phyloP scores from a whole-genome alignment of 345 rosid genomes.

The Sonneratia caseolaris region DNA sequence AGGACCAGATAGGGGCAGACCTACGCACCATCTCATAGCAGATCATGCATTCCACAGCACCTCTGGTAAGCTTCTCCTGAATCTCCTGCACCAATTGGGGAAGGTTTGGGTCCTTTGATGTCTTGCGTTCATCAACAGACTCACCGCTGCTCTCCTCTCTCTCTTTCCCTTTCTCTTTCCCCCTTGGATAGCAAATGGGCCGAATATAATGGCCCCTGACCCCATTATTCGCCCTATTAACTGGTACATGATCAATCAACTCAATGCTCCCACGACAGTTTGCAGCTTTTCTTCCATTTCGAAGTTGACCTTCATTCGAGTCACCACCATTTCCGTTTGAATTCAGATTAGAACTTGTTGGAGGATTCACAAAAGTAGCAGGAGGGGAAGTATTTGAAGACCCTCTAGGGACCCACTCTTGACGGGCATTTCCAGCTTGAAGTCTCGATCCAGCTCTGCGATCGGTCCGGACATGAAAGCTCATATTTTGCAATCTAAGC shows the following conservation, averaged over 20 bases:
- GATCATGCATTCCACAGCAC: slow-evolving; percentile 86
- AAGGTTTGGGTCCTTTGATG: slow-evolving; percentile 41
- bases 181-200: slow-evolving; percentile 17
- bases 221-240: slow-evolving; percentile 22
- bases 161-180: slow-evolving; percentile 23
- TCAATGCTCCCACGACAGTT: slow-evolving; percentile 1
- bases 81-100: slow-evolving; percentile 89
- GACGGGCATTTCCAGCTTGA: slow-evolving; percentile 31
- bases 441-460: slow-evolving; percentile 41
- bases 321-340: slow-evolving; percentile 13
- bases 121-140: slow-evolving; percentile 21
- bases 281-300: slow-evolving; percentile 12
- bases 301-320: slow-evolving; percentile 11
- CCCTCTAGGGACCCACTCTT: slow-evolving; percentile 69
- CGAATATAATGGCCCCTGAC: slow-evolving; percentile 21
- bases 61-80: slow-evolving; percentile 72
- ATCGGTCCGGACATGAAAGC: slow-evolving; percentile 44
- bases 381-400: slow-evolving; percentile 5
- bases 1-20: slow-evolving; percentile 77
- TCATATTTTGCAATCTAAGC: slow-evolving; percentile 28
- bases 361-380: background rate
- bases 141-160: slow-evolving; percentile 18
- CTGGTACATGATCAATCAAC: background rate
- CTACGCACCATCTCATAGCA: slow-evolving; percentile 86
- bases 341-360: slow-evolving; percentile 12